Evolutionary conservation across 345 rosid species (phyloP).

Genomic region (Garcia nutans): DNA sequence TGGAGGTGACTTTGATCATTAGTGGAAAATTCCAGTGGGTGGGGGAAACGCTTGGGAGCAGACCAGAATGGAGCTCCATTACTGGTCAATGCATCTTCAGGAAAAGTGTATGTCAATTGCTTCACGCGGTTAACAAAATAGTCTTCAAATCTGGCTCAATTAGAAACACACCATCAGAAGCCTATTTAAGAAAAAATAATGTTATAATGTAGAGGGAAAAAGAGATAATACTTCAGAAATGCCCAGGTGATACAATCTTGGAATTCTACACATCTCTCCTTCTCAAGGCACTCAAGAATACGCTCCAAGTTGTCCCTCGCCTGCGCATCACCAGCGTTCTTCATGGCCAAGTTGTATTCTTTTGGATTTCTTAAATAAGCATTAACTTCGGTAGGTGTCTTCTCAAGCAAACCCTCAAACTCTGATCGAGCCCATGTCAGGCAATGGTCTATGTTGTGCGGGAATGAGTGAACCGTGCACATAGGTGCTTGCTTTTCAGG

Average conservation of each 20-base stretch:
- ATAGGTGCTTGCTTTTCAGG: slow-evolving; percentile 99
- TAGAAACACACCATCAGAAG: slow-evolving; percentile 3
- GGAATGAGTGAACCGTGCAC: slow-evolving; percentile 99
- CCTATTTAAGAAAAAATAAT: background rate
- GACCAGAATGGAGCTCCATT: slow-evolving; percentile 98
- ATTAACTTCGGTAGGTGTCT: slow-evolving; percentile 94
- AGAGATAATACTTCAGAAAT: slow-evolving; percentile 62
- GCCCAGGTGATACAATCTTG: slow-evolving; percentile 96
- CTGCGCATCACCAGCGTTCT: slow-evolving; percentile 94
- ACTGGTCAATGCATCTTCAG: slow-evolving; percentile 92
- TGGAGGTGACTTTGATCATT: slow-evolving; percentile 65
- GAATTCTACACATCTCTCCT: slow-evolving; percentile 72
- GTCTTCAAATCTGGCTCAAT: slow-evolving; percentile 75
- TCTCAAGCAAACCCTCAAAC: slow-evolving; percentile 96
- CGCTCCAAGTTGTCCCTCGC: slow-evolving; percentile 86
- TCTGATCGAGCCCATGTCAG: slow-evolving; percentile 99
- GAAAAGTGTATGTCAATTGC: slow-evolving; percentile 84
- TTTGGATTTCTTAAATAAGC: slow-evolving; percentile 71
- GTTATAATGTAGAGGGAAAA: background rate
- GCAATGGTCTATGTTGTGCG: slow-evolving; percentile 98
- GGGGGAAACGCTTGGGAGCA: slow-evolving; percentile 96
- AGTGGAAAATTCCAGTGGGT: slow-evolving; percentile 63
- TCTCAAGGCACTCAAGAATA: slow-evolving; percentile 89
- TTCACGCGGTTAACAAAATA: slow-evolving; percentile 84
- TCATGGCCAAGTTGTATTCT: slow-evolving; percentile 70